These are phyloP conservation scores for Emergomyces africanus DNA, from an alignment of 2,329 filamentous ascomycete genomes.

Conservation along the genomic window DNA sequence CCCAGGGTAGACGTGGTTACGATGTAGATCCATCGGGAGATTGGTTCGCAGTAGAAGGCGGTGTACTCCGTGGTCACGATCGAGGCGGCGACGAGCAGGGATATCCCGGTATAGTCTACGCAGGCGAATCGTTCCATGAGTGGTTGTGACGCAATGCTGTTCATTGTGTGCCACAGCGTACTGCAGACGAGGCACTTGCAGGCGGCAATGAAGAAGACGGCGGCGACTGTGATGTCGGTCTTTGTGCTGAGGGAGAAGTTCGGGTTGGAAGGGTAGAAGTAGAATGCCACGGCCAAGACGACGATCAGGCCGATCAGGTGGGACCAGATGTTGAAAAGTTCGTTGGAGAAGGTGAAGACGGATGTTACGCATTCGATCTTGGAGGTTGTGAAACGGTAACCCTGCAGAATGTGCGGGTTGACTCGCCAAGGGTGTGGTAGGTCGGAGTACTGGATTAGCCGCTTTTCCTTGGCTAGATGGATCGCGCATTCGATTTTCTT, in stretches of 20 bases:
- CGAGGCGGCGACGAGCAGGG: constrained; percentile 77
- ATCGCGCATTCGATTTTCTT: constrained; percentile 75
- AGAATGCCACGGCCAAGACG: constrained; percentile 79
- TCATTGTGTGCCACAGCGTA: constrained; percentile 98
- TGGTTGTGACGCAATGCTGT: constrained; percentile 78
- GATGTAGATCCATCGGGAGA: constrained; percentile 80
- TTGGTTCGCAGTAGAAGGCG: constrained; percentile 92
- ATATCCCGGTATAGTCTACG: constrained; percentile 97
- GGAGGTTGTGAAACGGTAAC: constrained; percentile 88
- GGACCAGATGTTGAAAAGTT: constrained; percentile 96
- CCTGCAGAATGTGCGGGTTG: constrained; percentile 82
- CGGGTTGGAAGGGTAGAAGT: constrained; percentile 80
- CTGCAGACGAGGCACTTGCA: constrained; percentile 92
- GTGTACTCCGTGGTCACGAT: constrained; percentile 99
- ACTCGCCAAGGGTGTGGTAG: constrained; percentile 85
- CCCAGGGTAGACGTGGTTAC: constrained; percentile 66
- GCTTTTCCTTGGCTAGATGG: constrained; percentile 58
- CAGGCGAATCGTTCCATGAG: constrained; percentile 93
- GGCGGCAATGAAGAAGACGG: constrained; percentile 90
- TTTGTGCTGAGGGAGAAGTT: constrained; percentile 82
- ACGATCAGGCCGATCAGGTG: constrained; percentile 81
- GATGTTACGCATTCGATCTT: constrained; percentile 81
- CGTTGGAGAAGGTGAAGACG: constrained; percentile 75
- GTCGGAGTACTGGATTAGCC: constrained; percentile 79
- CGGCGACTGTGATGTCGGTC: constrained; percentile 79